These are phyloP conservation scores for Citrullus colocynthis DNA, from an alignment of 306 rosid species.

Conservation along the genomic window DNA sequence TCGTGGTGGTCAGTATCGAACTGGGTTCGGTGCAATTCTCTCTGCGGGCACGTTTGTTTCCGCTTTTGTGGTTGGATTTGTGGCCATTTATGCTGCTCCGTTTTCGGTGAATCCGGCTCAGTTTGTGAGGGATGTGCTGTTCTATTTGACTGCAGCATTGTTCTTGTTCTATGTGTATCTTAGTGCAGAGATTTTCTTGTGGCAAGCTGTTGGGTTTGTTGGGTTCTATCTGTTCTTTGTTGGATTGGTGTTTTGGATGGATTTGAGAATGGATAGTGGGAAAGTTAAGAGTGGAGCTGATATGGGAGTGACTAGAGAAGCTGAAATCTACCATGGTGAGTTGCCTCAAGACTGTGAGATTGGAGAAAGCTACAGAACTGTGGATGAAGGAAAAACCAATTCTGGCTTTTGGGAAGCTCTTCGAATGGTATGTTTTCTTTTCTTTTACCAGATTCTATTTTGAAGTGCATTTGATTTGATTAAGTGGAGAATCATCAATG, in stretches of 20 bases:
- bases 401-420: slow-evolving; percentile 25
- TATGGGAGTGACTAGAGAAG: slow-evolving; percentile 23
- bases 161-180: slow-evolving; percentile 80
- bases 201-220: slow-evolving; percentile 88
- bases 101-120: slow-evolving; percentile 58
- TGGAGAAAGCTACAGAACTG: slow-evolving; percentile 11
- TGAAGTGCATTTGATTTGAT: neutral
- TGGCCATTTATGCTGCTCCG: slow-evolving; percentile 80
- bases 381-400: slow-evolving; percentile 19
- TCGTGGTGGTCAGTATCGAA: slow-evolving; percentile 59
- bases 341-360: slow-evolving; percentile 12
- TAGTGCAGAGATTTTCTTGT: slow-evolving; percentile 78
- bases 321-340: slow-evolving; percentile 23
- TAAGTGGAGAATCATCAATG: neutral
- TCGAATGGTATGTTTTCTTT: slow-evolving; percentile 37
- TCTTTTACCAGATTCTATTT: neutral
- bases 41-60: slow-evolving; percentile 91
- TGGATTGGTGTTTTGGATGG: slow-evolving; percentile 88
- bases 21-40: slow-evolving; percentile 85
- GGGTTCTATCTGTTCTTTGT: slow-evolving; percentile 72
- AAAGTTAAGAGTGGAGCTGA: slow-evolving; percentile 14
- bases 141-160: slow-evolving; percentile 60
- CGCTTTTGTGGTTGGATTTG: slow-evolving; percentile 84
- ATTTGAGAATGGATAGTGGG: slow-evolving; percentile 36
- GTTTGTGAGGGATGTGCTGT: slow-evolving; percentile 70